Conservation (phyloP, 176 grass and related monocot genomes). For the Aechmea fasciata region DNA sequence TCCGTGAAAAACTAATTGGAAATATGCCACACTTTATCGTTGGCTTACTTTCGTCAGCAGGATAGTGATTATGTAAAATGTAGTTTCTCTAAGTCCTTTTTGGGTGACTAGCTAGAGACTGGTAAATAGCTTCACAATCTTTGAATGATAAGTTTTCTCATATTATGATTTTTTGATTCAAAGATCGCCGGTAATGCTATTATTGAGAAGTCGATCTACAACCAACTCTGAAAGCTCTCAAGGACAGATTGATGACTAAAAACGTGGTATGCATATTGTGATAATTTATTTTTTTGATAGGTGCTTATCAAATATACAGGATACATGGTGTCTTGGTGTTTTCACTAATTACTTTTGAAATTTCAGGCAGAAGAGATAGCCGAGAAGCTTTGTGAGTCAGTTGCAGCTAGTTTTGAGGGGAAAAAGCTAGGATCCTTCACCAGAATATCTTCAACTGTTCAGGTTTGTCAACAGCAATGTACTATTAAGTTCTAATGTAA, state of each 20-base stretch:
- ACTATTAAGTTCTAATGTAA: conserved; percentile 2
- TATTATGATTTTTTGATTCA: conserved; percentile 31
- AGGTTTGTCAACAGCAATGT: conserved; percentile 32
- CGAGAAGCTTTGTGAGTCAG: conserved; percentile 89
- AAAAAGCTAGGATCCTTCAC: conserved; percentile 91
- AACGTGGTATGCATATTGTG: conserved; percentile 68
- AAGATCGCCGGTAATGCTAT: conserved; percentile 77
- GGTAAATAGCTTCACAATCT: too few relatives aligned
- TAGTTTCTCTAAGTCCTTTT: too few relatives aligned
- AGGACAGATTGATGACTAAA: conserved; percentile 87
- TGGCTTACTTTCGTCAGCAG: too few relatives aligned
- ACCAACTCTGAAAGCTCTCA: conserved; percentile 83
- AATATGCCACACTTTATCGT: too few relatives aligned
- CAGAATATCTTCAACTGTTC: conserved; percentile 89
- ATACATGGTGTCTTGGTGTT: conserved; percentile 7
- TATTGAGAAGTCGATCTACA: conserved; percentile 67
- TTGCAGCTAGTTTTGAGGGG: conserved; percentile 79
- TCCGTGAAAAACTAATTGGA: too few relatives aligned
- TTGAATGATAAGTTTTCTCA: not conserved
- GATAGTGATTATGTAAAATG: too few relatives aligned
- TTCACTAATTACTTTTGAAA: conserved; percentile 9
- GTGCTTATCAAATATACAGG: not conserved
- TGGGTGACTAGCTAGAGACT: too few relatives aligned
- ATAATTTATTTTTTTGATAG: conserved; percentile 4
- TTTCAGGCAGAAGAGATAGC: conserved; percentile 85